Evolutionary conservation across 2,329 filamentous ascomycete genomes (phyloP).

Genomic region (Xylariaceae sp.): DNA sequence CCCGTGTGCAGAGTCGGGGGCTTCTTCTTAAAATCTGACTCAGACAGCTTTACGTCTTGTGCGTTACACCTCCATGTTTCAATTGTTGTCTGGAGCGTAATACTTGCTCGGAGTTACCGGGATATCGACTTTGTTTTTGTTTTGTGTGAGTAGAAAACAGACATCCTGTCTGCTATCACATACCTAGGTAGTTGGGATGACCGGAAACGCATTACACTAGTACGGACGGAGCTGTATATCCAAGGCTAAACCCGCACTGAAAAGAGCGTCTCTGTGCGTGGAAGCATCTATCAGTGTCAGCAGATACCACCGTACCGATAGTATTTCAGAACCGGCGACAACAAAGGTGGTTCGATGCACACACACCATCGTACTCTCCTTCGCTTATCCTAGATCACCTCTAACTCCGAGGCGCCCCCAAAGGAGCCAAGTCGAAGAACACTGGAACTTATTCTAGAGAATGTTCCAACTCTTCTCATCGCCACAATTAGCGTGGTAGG

Average conservation of each 20-base stretch:
- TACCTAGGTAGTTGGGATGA: neutral
- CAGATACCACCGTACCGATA: no score
- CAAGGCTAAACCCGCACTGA: no score
- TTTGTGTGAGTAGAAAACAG: neutral
- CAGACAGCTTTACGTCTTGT: slow-evolving; percentile 9
- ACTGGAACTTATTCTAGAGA: neutral
- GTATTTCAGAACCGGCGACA: no score
- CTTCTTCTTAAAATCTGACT: slow-evolving; percentile 15
- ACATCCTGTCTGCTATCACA: neutral
- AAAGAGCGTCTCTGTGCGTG: no score
- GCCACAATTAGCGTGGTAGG: slow-evolving; percentile 3
- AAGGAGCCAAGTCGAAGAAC: neutral
- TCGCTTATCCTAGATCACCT: no score
- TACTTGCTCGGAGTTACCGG: neutral
- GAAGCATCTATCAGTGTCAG: no score
- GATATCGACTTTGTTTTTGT: neutral
- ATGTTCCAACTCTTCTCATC: neutral
- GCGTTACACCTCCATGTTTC: neutral
- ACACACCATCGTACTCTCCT: no score
- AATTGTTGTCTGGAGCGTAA: neutral
- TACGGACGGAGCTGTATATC: no score
- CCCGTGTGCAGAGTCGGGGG: neutral
- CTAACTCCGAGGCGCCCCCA: no score
- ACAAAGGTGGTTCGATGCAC: no score
- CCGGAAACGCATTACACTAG: no score